These are phyloP conservation scores for Ascochyta viciae-villosae DNA, from an alignment of 2,329 filamentous ascomycete genomes.

Conservation along the genomic window DNA sequence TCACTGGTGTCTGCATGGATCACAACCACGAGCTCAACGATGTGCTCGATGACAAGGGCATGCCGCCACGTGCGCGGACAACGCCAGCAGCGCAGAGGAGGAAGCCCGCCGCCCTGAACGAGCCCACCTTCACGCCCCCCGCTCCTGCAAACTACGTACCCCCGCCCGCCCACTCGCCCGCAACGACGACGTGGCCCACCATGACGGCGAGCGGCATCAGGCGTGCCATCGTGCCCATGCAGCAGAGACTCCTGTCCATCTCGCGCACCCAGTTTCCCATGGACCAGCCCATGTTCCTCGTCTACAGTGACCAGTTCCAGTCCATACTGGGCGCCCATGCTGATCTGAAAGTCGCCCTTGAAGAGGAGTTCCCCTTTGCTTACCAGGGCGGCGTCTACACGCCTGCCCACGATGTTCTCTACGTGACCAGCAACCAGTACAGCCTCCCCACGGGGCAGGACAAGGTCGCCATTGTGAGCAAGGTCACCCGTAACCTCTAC, in stretches of 20 bases:
- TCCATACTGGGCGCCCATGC: constrained; percentile 15
- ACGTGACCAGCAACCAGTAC: constrained; percentile 50
- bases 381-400: constrained; percentile 58
- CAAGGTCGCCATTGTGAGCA: constrained; percentile 30
- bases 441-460: constrained; percentile 23
- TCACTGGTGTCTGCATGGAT: constrained; percentile 13
- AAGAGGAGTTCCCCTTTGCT: constrained; percentile 72
- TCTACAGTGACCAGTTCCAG: constrained; percentile 21
- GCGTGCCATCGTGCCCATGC: constrained; percentile 13
- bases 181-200: constrained; percentile 14
- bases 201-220: constrained; percentile 15
- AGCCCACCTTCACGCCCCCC: constrained; percentile 8
- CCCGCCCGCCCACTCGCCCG: not conserved
- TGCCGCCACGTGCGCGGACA: constrained; percentile 21
- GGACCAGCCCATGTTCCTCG: constrained; percentile 14
- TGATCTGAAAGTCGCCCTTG: constrained; percentile 21
- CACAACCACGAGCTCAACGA: constrained; percentile 22
- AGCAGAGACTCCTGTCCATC: constrained; percentile 18
- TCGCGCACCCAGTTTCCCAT: constrained; percentile 11
- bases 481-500: constrained; percentile 20
- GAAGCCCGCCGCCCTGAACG: not conserved
- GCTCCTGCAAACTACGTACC: constrained; percentile 9
- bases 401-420: constrained; percentile 40
- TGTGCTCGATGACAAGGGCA: constrained; percentile 17
- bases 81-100: not conserved